Base-by-base conservation (phyloP, 129 eudicot species). In the Chrysanthemum lavandulifolium region DNA sequence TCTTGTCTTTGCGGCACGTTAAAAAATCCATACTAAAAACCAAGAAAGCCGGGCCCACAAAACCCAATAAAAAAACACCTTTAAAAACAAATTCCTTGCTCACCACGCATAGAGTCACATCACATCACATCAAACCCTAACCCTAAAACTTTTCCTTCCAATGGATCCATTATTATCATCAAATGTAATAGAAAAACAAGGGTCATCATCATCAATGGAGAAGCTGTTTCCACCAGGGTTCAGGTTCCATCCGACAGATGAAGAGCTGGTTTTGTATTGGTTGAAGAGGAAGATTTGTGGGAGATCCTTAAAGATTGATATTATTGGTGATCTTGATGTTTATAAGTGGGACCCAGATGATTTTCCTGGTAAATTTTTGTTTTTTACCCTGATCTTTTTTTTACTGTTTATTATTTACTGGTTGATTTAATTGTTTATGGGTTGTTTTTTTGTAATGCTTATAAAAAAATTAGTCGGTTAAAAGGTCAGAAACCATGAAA, bases 321-420 rank as follows among this genome's bases (percentile, higher is more conserved):
- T 85, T n/a, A 85, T 91, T 54, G 86, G 67, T 1, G 97, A 91
- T 63, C 76, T 82, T 13, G 97, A 91, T 76, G 97, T 90, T n/a
- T 90, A 90, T 76, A 87, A 87, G 75, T 87, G 89, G 83, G 97
- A 87, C 36, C 97, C 95, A 0, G 84, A 90, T 29, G 97, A 90
- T 4, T 76, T 90, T 49, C 97, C 97, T 87, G 97, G 97, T 90
- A 81, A 62, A 66, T 9, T 49, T 76, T 33, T 1, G 6, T 6
- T 5, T 36, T 0, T 10, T 62, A 40, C 45, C 45, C 8, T 36
- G 43, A 36, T 36, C 45, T 40, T 6, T 40, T 33, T 40, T 40
- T 40, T 40, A 40, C 47, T 40, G 47, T 40, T 36, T 7, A 36
- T 29, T 29, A 31, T 31, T 31, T 31, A 31, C 36, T 31, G 36